These are phyloP conservation scores for Entomortierella beljakovae DNA, from an alignment of 192 early-diverging fungal genomes.

Conservation along the genomic window DNA sequence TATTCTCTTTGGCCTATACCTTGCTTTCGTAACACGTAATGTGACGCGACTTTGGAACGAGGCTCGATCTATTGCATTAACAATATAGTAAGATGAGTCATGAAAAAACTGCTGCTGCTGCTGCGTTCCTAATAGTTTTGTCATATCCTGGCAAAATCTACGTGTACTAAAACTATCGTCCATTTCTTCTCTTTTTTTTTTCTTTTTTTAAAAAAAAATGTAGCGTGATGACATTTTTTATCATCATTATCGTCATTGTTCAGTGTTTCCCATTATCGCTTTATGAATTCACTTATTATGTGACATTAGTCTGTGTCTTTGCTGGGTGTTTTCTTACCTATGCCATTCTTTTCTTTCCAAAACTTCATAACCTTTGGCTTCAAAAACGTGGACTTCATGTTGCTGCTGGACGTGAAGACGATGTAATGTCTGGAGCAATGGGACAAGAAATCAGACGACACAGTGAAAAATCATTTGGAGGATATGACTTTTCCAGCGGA, in stretches of 20 bases:
- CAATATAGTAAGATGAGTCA: constrained; percentile 35
- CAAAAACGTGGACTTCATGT: constrained; percentile 35
- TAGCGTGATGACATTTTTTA: constrained; percentile 32
- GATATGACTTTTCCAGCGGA: no score
- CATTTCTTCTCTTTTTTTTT: no score
- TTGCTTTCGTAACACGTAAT: constrained; percentile 34
- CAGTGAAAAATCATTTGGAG: no score
- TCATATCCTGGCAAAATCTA: constrained; percentile 7
- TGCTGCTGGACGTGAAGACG: constrained; percentile 21
- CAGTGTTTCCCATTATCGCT: constrained; percentile 4
- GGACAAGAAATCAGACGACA: not conserved
- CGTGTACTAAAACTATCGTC: constrained; percentile 6
- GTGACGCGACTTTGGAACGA: constrained; percentile 37
- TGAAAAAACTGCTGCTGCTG: no score
- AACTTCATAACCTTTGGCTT: constrained; percentile 29
- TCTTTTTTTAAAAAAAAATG: no score
- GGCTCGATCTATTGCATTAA: constrained; percentile 21
- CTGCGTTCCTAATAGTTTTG: no score
- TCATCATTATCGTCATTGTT: constrained; percentile 37
- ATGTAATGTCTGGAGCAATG: constrained; percentile 15
- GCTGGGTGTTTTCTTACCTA: constrained; percentile 14
- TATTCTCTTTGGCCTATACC: constrained; percentile 27
- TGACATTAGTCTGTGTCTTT: constrained; percentile 20
- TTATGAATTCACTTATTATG: constrained; percentile 24
- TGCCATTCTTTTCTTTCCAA: constrained; percentile 32